These are phyloP conservation scores for Selenicereus undatus DNA, from an alignment of 148 eudicot genomes.

Conservation along the genomic window DNA sequence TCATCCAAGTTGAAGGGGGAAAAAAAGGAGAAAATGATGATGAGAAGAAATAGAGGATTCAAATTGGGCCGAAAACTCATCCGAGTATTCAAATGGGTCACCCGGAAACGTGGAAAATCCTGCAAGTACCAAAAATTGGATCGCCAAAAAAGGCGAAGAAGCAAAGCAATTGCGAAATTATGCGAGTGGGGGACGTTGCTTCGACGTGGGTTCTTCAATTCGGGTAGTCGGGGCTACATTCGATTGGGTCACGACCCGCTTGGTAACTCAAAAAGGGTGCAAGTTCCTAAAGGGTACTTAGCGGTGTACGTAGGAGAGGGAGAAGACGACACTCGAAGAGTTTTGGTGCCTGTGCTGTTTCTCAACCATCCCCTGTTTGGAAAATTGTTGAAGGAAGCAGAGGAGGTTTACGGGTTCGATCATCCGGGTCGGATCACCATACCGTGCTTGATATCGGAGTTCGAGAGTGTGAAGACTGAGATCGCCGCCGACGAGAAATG, in stretches of 20 bases:
- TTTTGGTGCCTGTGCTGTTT: constrained; percentile 68
- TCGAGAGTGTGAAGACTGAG: constrained; percentile 47
- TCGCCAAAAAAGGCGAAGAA: constrained; percentile 14
- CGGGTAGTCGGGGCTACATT: constrained; percentile 27
- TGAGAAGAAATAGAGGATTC: constrained; percentile 39
- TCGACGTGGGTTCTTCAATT: constrained; percentile 23
- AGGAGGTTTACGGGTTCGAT: constrained; percentile 58
- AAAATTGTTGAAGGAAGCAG: constrained; percentile 55
- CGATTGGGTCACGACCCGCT: constrained; percentile 37
- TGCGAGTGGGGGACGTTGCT: constrained; percentile 42
- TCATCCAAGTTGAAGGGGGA: neutral
- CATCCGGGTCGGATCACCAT: constrained; percentile 78
- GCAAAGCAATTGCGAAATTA: constrained; percentile 29
- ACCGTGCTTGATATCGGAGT: constrained; percentile 65
- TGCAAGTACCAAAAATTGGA: constrained; percentile 27
- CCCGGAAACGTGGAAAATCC: constrained; percentile 21
- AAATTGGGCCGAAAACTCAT: constrained; percentile 41
- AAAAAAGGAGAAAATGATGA: constrained; percentile 10
- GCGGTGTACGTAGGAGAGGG: constrained; percentile 69
- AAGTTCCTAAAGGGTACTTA: constrained; percentile 73
- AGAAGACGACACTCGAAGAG: constrained; percentile 45
- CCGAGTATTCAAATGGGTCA: constrained; percentile 39
- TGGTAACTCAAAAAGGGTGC: constrained; percentile 1
- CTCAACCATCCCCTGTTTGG: constrained; percentile 77
- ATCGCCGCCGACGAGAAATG: constrained; percentile 43